A percentile compares a stretch with the other conserved stretches of the same genome.
phyloP scores from a whole-genome alignment of 805 yeast genomes.

The Metschnikowia anglica region DNA sequence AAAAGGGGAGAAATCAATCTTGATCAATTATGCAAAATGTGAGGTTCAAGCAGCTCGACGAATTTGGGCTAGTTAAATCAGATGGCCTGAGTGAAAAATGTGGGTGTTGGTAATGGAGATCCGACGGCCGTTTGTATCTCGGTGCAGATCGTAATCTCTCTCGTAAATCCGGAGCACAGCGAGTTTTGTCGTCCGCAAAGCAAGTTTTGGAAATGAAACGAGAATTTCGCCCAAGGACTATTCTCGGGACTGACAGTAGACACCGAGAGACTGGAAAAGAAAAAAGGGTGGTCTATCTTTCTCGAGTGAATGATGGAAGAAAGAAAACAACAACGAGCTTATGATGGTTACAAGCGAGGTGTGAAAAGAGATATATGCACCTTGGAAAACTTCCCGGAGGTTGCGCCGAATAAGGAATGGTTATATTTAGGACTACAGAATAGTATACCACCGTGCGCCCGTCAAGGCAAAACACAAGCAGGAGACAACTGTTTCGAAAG shows the following conservation, averaged over 20 bases:
- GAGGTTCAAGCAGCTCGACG: no score
- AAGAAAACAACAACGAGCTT: no score
- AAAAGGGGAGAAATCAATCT: no score
- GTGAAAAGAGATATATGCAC: background rate
- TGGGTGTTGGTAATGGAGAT: conserved; percentile 2
- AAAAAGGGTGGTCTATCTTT: no score
- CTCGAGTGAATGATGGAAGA: no score
- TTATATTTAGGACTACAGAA: background rate
- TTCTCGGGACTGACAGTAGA: no score
- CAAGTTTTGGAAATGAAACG: background rate
- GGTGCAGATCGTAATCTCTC: conserved; percentile 9
- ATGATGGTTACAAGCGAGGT: no score
- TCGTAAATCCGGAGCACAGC: conserved; percentile 4
- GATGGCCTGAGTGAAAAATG: background rate
- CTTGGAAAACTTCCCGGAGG: background rate
- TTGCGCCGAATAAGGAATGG: background rate
- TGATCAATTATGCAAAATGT: no score
- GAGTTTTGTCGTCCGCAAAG: background rate
- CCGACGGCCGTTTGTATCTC: conserved; percentile 10
- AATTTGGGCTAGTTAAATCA: no score
- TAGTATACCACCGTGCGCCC: background rate
- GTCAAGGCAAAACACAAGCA: background rate
- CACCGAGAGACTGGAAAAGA: no score
- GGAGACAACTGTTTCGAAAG: no score
- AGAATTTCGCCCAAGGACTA: no score